These are phyloP conservation scores for Talaromyces sp. DNA, from an alignment of 2,329 filamentous ascomycete genomes.

Conservation along the genomic window DNA sequence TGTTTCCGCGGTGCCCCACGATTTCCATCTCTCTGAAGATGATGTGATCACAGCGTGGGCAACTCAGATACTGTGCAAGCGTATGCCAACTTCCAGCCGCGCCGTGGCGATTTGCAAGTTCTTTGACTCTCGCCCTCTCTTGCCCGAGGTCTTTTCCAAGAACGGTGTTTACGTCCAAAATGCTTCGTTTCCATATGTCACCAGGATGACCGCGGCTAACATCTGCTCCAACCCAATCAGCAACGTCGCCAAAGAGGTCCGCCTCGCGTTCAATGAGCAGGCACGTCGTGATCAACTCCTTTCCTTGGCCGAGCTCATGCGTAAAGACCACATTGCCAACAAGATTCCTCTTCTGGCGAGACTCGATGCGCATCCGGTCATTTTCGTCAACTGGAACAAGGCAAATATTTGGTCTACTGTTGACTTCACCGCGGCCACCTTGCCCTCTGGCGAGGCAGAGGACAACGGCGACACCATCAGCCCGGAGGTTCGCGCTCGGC, in stretches of 20 bases:
- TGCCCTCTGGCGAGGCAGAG: not conserved
- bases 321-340: not conserved
- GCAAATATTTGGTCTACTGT: not conserved
- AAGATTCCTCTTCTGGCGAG: not conserved
- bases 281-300: not conserved
- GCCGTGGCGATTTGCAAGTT: not conserved
- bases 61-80: not conserved
- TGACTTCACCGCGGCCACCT: not conserved
- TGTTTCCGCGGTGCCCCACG: not conserved
- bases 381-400: not conserved
- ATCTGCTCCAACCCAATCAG: not conserved
- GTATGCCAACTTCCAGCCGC: not conserved
- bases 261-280: not conserved
- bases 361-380: not conserved
- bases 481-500: not conserved
- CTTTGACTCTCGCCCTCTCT: not conserved
- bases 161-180: not conserved
- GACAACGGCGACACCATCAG: not conserved
- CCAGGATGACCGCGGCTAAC: not conserved
- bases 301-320: not conserved
- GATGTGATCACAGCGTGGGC: conserved; percentile 5
- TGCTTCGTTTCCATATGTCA: conserved; percentile 1
- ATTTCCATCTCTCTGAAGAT: not conserved
- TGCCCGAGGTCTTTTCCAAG: not conserved
- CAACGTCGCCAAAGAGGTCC: not conserved